Evolutionary conservation across 169 alveolate species (phyloP).

Genomic region (Eimeria necatrix): DNA sequence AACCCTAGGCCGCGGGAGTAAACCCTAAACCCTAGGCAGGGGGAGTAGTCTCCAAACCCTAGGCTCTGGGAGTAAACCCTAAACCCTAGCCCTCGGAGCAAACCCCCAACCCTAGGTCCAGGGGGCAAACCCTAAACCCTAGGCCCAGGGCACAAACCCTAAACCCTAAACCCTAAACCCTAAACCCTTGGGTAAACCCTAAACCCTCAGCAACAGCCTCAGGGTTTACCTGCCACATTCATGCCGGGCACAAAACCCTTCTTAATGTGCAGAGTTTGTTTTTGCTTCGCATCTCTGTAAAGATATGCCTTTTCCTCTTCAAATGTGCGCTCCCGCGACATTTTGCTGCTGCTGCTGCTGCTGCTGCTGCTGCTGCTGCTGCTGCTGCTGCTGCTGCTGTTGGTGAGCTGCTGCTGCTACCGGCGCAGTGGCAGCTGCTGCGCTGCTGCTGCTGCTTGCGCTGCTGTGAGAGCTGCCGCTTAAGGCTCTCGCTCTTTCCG

Average conservation of each 20-base stretch:
- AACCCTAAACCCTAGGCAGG: no score
- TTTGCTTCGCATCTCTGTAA: slow-evolving; percentile 13
- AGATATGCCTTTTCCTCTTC: slow-evolving; percentile 73
- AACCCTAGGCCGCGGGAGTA: no score
- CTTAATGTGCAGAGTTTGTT: background rate
- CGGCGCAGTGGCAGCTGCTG: no score
- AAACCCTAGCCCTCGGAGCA: no score
- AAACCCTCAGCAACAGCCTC: background rate
- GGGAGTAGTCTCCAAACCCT: no score
- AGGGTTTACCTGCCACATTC: slow-evolving; percentile 90
- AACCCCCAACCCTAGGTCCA: no score
- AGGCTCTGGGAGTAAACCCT: no score
- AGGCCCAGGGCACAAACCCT: background rate
- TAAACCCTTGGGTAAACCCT: slow-evolving; percentile 49
- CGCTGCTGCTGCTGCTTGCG: slow-evolving; percentile 58
- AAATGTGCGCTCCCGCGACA: slow-evolving; percentile 38
- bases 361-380: slow-evolving; percentile 33
- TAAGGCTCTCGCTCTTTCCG: background rate
- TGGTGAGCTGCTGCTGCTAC: slow-evolving; percentile 33
- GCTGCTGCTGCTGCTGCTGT: slow-evolving; percentile 28
- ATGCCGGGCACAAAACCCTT: slow-evolving; percentile 92
- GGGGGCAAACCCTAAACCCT: background rate
- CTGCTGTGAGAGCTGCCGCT: background rate
- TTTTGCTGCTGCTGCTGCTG: slow-evolving; percentile 4
- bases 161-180: slow-evolving; percentile 30